These are phyloP conservation scores for Paxillus involutus DNA, from an alignment of 768 basidiomycete species.

Conservation along the genomic window DNA sequence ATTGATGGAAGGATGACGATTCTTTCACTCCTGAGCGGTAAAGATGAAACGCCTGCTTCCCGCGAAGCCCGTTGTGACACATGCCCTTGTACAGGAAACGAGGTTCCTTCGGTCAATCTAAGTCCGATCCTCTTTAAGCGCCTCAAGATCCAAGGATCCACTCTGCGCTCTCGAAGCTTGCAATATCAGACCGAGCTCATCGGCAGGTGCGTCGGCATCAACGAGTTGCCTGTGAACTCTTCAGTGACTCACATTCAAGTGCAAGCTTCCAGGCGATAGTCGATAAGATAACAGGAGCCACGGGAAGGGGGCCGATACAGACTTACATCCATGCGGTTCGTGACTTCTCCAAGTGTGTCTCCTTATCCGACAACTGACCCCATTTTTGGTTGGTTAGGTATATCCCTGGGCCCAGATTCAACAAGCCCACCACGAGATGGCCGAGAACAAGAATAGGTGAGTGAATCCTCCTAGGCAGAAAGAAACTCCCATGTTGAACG, in stretches of 20 bases:
- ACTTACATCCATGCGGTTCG: slow-evolving; percentile 78
- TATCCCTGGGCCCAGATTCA: slow-evolving; percentile 80
- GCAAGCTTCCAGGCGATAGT: slow-evolving; percentile 58
- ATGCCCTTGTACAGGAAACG: slow-evolving; percentile 41
- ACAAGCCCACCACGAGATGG: slow-evolving; percentile 83
- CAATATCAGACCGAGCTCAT: slow-evolving; percentile 79
- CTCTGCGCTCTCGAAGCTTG: slow-evolving; percentile 71
- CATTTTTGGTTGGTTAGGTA: slow-evolving; percentile 43
- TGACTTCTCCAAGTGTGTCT: slow-evolving; percentile 8
- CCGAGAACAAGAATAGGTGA: slow-evolving; percentile 60
- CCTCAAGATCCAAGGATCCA: slow-evolving; percentile 85
- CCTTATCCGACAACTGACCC: slow-evolving; percentile 1
- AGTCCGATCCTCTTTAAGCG: slow-evolving; percentile 77
- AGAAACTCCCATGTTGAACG: not conserved
- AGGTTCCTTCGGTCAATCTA: slow-evolving; percentile 55
- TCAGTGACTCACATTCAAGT: not conserved
- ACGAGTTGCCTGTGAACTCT: not conserved
- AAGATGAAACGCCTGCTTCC: slow-evolving; percentile 12
- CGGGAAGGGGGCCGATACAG: slow-evolving; percentile 60
- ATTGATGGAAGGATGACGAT: slow-evolving; percentile 75
- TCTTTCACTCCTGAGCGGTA: slow-evolving; percentile 67
- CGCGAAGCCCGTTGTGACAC: slow-evolving; percentile 20
- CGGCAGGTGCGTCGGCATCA: slow-evolving; percentile 39
- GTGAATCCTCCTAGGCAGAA: slow-evolving; percentile 11
- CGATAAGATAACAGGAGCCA: slow-evolving; percentile 54